Percentiles rank a stretch among this genome's conserved stretches.
These are phyloP conservation scores for Phytophthora sp. DNA, from an alignment of 352 stramenopile genomes.

Conservation along the genomic window DNA sequence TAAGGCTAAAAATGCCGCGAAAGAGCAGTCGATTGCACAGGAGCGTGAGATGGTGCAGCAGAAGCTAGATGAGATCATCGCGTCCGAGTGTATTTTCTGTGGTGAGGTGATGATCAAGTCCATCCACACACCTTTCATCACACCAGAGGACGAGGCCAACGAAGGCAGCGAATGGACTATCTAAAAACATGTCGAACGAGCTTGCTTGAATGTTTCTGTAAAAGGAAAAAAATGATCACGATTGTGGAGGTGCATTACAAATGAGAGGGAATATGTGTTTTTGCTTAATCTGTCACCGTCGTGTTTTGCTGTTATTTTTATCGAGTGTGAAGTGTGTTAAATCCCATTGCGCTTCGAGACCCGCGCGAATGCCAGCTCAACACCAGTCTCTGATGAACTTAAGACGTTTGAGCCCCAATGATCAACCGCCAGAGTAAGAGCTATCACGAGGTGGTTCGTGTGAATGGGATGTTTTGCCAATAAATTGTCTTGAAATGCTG, in stretches of 20 bases:
- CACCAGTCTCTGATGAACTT: background rate
- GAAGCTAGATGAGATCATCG: constrained; percentile 94
- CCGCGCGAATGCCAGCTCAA: constrained; percentile 14
- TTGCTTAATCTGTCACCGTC: constrained; percentile 13
- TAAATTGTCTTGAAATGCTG: constrained; percentile 1
- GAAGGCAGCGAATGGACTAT: constrained; percentile 88
- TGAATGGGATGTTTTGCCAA: background rate
- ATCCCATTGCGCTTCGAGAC: constrained; percentile 3
- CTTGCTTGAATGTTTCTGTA: constrained; percentile 3
- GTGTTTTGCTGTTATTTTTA: constrained; percentile 32
- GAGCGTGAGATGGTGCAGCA: constrained; percentile 92
- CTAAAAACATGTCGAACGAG: constrained; percentile 43
- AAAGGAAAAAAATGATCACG: background rate
- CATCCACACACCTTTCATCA: constrained; percentile 93
- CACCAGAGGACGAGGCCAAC: constrained; percentile 79
- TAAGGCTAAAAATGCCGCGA: constrained; percentile 65
- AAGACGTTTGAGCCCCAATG: constrained; percentile 10
- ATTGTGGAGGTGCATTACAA: constrained; percentile 11
- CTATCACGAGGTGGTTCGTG: background rate
- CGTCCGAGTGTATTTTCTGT: constrained; percentile 95
- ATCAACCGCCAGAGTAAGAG: constrained; percentile 21
- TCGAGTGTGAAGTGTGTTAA: constrained; percentile 1
- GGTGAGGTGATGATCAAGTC: constrained; percentile 96
- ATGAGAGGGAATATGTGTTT: constrained; percentile 36
- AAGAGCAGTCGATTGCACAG: constrained; percentile 82